Evolutionary conservation across 257 asterid genomes (phyloP), one percentile per base, ranked within the genome.

Genomic region (Gentiana straminea): DNA sequence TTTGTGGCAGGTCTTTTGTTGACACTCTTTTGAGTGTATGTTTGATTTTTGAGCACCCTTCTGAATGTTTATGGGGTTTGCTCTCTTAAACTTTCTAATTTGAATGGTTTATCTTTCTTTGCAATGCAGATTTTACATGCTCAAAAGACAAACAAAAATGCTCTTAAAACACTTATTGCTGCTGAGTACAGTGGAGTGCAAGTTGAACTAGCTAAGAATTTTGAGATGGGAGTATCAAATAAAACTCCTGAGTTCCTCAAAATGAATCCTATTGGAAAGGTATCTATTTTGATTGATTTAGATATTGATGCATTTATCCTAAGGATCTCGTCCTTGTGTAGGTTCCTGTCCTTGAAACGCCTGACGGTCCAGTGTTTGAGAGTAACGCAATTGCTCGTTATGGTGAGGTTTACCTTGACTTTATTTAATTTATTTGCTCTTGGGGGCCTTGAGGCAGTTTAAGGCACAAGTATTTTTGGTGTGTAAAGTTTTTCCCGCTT

Each of bases 311-410:
- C 5, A 41, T 41, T 41, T 41, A 57, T 52, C 35, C 64, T 46
- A 7, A 12, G 34, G 11, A 24, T 63, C 41, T 50, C n/a, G 47
- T 67, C 8, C 15, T 66, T 45, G 35, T 70, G 60, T 61, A 89
- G 97, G 67, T 90, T 45, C 96, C 98, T 36, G 96, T 84, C 63
- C 96, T 90, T 35, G 91, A 90, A 74, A 90, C 96, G 2, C 94
- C 98, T 5, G 96, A 86, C 32, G 96, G 98, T 13, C 55, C 91
- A 1, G 38, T 90, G 12, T 90, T 86, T 52, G 96, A 90, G 78
- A 90, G 98, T 82, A 90, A 86, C 56, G 96, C 98, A 7, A 90
- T 90, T 71, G 96, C 98, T 0, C 92, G 96, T 4, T 91, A 91
- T 62, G 96, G 95, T 90, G 70, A 64, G 67, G 10, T 39, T 51